Conservation (phyloP, 495 filamentous ascomycete species). For the Aspergillus mulundensis region DNA sequence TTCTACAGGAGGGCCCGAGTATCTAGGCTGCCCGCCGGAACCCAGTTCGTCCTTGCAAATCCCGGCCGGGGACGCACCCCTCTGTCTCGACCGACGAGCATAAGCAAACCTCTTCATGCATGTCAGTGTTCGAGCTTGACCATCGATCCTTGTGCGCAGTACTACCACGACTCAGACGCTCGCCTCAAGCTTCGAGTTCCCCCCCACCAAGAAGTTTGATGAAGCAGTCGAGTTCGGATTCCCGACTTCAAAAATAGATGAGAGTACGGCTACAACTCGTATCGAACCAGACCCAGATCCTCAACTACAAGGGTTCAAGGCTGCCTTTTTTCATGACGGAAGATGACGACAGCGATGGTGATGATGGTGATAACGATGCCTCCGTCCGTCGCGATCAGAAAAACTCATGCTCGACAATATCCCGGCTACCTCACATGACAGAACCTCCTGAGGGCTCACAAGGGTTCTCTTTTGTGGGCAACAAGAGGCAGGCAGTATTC, state of each 20-base stretch:
- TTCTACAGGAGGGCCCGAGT: constrained; percentile 11
- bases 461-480: neutral
- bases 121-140: constrained; percentile 46
- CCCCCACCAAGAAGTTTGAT: constrained; percentile 90
- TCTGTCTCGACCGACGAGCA: constrained; percentile 31
- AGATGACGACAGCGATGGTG: constrained; percentile 16
- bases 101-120: constrained; percentile 21
- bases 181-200: constrained; percentile 84
- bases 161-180: constrained; percentile 90
- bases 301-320: constrained; percentile 16
- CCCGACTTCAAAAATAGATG: constrained; percentile 55
- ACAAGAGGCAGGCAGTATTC: constrained; percentile 18
- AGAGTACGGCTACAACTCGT: constrained; percentile 25
- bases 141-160: constrained; percentile 69
- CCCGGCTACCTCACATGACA: constrained; percentile 14
- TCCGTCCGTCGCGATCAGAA: constrained; percentile 24
- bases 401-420: constrained; percentile 29
- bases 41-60: constrained; percentile 13
- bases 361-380: constrained; percentile 35
- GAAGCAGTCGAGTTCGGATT: constrained; percentile 94
- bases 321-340: constrained; percentile 36
- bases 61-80: constrained; percentile 44
- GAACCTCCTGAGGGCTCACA: constrained; percentile 33
- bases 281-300: constrained; percentile 7
- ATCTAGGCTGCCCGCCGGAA: constrained; percentile 16